phyloP scores from a whole-genome alignment of 2,329 filamentous ascomycete genomes.

The Aspergillus aculeatinus region DNA sequence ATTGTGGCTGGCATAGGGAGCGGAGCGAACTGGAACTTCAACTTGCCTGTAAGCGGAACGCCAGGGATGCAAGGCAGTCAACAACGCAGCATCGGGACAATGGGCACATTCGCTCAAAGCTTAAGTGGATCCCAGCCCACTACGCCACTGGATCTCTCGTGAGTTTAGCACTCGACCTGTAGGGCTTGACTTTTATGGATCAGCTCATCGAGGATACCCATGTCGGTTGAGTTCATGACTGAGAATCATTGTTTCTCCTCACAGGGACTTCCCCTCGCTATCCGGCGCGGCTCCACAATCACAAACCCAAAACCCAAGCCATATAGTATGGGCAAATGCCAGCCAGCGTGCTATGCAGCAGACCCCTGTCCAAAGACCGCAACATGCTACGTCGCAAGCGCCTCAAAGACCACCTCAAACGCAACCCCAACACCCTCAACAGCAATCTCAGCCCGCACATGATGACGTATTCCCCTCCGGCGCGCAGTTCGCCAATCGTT shows the following conservation, averaged over 20 bases:
- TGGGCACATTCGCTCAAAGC: slow-evolving; percentile 58
- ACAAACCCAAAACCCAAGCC: slow-evolving; percentile 51
- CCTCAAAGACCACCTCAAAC: slow-evolving; percentile 43
- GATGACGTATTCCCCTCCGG: slow-evolving; percentile 49
- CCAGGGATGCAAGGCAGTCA: slow-evolving; percentile 52
- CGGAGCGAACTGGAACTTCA: slow-evolving; percentile 59
- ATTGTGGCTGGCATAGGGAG: slow-evolving; percentile 41
- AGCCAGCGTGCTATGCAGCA: slow-evolving; percentile 55
- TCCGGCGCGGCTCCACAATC: slow-evolving; percentile 58
- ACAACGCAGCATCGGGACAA: slow-evolving; percentile 51
- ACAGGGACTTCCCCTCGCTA: slow-evolving; percentile 62
- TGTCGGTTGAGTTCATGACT: slow-evolving; percentile 6
- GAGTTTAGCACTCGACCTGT: slow-evolving; percentile 36
- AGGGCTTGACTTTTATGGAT: neutral
- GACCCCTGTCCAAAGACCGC: slow-evolving; percentile 54
- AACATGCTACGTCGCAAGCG: slow-evolving; percentile 45
- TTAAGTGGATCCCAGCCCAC: slow-evolving; percentile 54
- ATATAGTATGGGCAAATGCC: slow-evolving; percentile 59
- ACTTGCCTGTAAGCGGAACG: slow-evolving; percentile 53
- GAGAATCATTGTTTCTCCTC: slow-evolving; percentile 8
- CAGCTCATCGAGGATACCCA: neutral
- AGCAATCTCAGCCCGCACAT: slow-evolving; percentile 48
- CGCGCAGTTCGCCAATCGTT: slow-evolving; percentile 52
- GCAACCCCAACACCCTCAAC: slow-evolving; percentile 41
- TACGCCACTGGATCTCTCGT: slow-evolving; percentile 58